Evolutionary conservation across 352 stramenopile species (phyloP).

Genomic region (Phytophthora pisi): DNA sequence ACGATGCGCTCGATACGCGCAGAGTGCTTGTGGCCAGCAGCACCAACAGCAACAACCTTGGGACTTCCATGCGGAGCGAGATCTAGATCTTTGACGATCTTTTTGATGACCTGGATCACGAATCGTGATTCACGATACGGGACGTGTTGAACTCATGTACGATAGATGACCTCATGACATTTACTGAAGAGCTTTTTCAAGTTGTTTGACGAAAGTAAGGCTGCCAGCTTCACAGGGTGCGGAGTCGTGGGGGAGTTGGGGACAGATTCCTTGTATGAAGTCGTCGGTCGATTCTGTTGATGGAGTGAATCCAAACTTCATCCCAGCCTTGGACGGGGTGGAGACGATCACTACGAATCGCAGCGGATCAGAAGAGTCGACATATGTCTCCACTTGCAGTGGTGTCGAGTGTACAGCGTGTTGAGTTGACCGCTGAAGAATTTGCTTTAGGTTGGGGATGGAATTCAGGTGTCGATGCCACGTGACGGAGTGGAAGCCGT

Average conservation of each 20-base stretch:
- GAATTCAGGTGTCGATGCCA: conserved; percentile 18
- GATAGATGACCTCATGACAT: neutral
- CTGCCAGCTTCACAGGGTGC: neutral
- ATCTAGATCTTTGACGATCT: neutral
- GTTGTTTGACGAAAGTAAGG: neutral
- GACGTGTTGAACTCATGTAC: neutral
- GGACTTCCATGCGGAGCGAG: neutral
- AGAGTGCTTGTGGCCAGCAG: neutral
- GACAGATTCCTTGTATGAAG: conserved; percentile 3
- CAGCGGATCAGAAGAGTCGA: neutral
- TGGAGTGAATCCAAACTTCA: conserved; percentile 11
- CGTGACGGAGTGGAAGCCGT: conserved; percentile 14
- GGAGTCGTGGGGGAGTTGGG: neutral
- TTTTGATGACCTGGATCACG: neutral
- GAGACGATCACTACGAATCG: conserved; percentile 17
- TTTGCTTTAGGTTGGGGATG: conserved; percentile 12
- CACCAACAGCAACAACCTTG: neutral
- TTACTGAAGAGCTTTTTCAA: neutral
- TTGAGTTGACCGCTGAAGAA: conserved; percentile 10
- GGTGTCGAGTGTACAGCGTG: neutral
- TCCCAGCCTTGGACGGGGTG: conserved; percentile 7
- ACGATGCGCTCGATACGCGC: neutral
- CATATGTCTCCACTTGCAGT: conserved; percentile 1
- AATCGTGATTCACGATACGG: neutral
- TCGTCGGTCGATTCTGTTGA: neutral